Percentiles rank a stretch among this genome's conserved stretches.
These are phyloP conservation scores for Pythium angustatum DNA, from an alignment of 352 stramenopile genomes.

Conservation along the genomic window DNA sequence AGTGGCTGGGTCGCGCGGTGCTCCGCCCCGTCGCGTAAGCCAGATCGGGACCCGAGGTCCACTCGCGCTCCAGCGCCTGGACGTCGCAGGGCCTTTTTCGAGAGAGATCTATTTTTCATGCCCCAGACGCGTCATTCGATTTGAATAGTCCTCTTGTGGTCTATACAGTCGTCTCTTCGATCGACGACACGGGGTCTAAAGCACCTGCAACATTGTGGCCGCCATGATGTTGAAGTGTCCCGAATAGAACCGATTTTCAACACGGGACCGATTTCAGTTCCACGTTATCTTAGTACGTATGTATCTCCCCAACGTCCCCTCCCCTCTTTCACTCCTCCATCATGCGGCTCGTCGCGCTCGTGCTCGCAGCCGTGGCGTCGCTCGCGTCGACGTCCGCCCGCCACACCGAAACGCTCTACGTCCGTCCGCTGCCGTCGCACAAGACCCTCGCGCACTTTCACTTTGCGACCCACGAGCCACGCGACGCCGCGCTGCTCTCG, in stretches of 20 bases:
- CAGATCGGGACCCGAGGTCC: too few species aligned
- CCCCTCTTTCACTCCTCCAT: neutral
- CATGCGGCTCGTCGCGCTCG: neutral
- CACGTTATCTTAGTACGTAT: slow-evolving; percentile 4
- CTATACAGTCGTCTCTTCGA: too few species aligned
- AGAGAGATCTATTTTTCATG: neutral
- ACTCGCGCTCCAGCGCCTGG: too few species aligned
- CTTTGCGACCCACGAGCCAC: slow-evolving; percentile 40
- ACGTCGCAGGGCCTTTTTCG: too few species aligned
- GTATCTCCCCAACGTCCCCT: neutral
- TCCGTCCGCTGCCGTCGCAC: slow-evolving; percentile 49
- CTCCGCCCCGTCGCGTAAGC: neutral
- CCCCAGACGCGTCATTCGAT: neutral
- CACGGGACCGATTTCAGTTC: neutral
- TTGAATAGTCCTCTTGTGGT: too few species aligned
- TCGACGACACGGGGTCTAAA: too few species aligned
- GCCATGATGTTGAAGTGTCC: slow-evolving; percentile 24
- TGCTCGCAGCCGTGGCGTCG: neutral
- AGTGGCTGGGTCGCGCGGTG: neutral
- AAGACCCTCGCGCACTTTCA: slow-evolving; percentile 64
- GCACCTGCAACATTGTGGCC: too few species aligned
- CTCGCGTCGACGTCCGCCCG: neutral
- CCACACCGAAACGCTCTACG: slow-evolving; percentile 52
- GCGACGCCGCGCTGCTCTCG: slow-evolving; percentile 30
- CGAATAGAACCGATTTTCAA: neutral